Evolutionary conservation across 2,329 filamentous ascomycete species (phyloP), one percentile per base, ranked within the genome.

Genomic region (Xylariomycetidae sp.): DNA sequence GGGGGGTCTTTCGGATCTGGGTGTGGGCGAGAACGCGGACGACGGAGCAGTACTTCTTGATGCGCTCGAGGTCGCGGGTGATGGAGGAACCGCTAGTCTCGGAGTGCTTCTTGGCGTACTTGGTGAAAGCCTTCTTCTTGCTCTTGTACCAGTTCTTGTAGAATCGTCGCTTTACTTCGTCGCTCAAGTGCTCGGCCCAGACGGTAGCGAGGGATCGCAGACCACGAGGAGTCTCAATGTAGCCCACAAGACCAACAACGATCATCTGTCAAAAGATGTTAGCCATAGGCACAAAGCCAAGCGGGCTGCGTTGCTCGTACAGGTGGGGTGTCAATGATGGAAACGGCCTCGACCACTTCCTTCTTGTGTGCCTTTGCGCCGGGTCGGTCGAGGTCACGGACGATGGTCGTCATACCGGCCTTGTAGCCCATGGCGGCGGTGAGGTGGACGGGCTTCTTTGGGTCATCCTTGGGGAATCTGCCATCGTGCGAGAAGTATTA

Each of bases 81-180:
- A 97, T 85, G 62, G 87, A 88, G 57, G 86, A 74, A 61, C 88
- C 89, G 72, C 70, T 85, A 76, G 73, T 83, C 78, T 97, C 90
- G 50, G 90, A 88, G 84, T 97, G 88, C 83, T 94, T 90, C 88
- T 97, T 98, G 78, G 92, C 88, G 76, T 98, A 98, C 80, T 94
- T 96, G 80, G 92, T 98, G 80, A 98, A 98, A 47, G 92, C 92
- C 90, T 98, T 98, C 88, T 96, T 97, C 89, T 98, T 98, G 81
- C 82, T 88, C 85, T 95, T 95, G 86, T 98, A 98, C 92, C 92
- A 98, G 85, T 98, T 98, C 88, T 97, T 97, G 87, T 98, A 98
- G 88, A 98, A 98, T 67, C 92, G 87, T 63, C 92, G 87, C 85
- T 95, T 95, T 71, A 98, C 67, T 77, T 97, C 92, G 71, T 98